phyloP scores from a whole-genome alignment of 805 yeast genomes.

The Lachancea lanzarotensis region DNA sequence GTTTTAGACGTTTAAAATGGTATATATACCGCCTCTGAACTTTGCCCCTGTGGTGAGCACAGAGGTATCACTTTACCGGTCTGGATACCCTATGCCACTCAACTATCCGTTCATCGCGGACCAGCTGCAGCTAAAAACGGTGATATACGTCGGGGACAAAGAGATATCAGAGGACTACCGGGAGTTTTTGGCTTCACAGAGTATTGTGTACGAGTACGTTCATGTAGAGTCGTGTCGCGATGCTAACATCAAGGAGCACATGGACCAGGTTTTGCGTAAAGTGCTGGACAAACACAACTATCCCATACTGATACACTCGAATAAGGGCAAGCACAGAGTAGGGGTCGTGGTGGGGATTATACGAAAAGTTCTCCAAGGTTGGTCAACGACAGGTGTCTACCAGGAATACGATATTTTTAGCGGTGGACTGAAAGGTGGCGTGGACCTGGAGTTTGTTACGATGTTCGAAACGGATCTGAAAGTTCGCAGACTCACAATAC shows the following conservation, averaged over 20 bases:
- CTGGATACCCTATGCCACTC: conserved; percentile 89
- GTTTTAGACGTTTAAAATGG: conserved; percentile 3
- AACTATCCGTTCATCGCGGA: conserved; percentile 70
- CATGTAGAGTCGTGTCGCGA: conserved; percentile 70
- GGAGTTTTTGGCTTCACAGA: conserved; percentile 55
- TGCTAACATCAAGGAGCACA: conserved; percentile 54
- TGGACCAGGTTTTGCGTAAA: conserved; percentile 50
- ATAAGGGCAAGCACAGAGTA: conserved; percentile 95
- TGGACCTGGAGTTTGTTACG: conserved; percentile 86
- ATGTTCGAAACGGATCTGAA: conserved; percentile 59
- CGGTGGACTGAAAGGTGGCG: conserved; percentile 79
- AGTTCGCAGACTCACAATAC: conserved; percentile 44
- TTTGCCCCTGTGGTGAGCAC: conserved; percentile 62
- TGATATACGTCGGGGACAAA: conserved; percentile 78
- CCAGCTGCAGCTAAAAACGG: conserved; percentile 65
- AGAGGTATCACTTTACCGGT: conserved; percentile 78
- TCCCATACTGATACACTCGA: conserved; percentile 86
- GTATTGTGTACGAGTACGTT: conserved; percentile 51
- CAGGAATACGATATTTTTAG: conserved; percentile 93
- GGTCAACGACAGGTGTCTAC: conserved; percentile 89
- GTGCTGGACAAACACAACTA: conserved; percentile 62
- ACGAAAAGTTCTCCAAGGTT: conserved; percentile 79
- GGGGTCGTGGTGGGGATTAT: conserved; percentile 91
- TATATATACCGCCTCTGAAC: conserved; percentile 82
- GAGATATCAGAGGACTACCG: conserved; percentile 47